Base-by-base conservation (phyloP, 768 basidiomycete species). In the Candolleomyces aberdarensis region DNA sequence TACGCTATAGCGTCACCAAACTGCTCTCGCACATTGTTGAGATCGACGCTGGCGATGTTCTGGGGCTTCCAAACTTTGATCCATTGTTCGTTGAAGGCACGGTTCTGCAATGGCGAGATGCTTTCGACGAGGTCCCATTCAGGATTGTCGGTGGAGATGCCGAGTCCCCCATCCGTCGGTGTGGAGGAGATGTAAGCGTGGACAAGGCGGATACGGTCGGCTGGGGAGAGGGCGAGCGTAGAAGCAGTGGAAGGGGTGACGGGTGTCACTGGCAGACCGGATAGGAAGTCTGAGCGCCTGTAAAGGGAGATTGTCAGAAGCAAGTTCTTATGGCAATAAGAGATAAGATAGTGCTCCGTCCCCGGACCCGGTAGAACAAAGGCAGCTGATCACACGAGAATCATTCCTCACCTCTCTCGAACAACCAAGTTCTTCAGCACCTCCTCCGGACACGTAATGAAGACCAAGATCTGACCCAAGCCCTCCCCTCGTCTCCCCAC, bases 21-120 rank as follows among this genome's bases (percentile, higher is more conserved):
- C 83, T 92, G 89, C 64, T 88, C 82, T 44, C 89, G 83, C 51
- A 96, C 84, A 58, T 82, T 81, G 53, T 83, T 83, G n/a, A 91
- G 80, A 61, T 88, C 81, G 10, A 83, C 79, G 19, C 83, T 84
- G 14, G 84, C 85, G 52, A 88, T 80, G 32, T 85, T 80, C 36
- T 81, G 81, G 8, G 79, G 80, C 14, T 86, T 86, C 91, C 94
- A 94, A 10, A 83, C 75, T 22, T 83, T 82, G 57, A 92, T 81
- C 94, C 94, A 96, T 0, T 74, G 66, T 9, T 88, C 82, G 71
- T 96, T 94, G 75, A 92, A 92, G 50, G 83, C 76, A 17, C 85
- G 83, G 72, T 98, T 89, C 67, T 98, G 96, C 8, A 98, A 77
- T 1, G 88, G 85, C 78, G 93, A 85, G 56, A 97, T 83, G 20